These are phyloP conservation scores for Aspergillus diversus DNA, from an alignment of 495 filamentous ascomycete species.

Conservation along the genomic window DNA sequence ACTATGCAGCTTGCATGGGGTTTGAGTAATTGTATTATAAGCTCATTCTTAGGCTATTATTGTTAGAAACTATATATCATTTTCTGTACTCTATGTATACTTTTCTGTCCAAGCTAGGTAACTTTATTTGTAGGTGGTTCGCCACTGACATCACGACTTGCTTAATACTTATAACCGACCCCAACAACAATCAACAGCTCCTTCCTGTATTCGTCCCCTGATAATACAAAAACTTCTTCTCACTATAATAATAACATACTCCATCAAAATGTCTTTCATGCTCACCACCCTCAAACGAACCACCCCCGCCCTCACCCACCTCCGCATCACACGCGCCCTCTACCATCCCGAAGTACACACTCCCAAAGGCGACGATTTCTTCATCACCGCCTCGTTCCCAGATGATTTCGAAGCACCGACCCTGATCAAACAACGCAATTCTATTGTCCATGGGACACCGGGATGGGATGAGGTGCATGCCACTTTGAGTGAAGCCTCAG, in stretches of 20 bases:
- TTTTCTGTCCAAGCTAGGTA: not conserved
- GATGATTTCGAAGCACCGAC: slow-evolving; percentile 25
- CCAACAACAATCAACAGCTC: not conserved
- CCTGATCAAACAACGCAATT: slow-evolving; percentile 15
- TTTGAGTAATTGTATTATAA: slow-evolving; percentile 4
- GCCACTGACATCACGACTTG: slow-evolving; percentile 7
- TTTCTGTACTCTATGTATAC: slow-evolving; percentile 8
- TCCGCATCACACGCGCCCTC: slow-evolving; percentile 14
- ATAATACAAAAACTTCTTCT: no score
- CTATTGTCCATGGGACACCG: not conserved
- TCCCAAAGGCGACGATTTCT: slow-evolving; percentile 26
- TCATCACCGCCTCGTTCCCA: slow-evolving; percentile 25
- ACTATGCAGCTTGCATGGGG: slow-evolving; percentile 65
- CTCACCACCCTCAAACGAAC: slow-evolving; percentile 10
- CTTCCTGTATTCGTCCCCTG: no score
- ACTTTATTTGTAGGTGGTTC: not conserved
- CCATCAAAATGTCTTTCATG: slow-evolving; percentile 5
- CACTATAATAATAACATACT: no score
- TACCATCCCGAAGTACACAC: slow-evolving; percentile 21
- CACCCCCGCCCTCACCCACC: slow-evolving; percentile 5
- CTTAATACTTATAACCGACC: no score
- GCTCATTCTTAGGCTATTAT: no score
- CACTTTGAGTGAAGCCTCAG: slow-evolving; percentile 30
- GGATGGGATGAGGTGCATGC: slow-evolving; percentile 26
- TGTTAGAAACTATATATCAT: not conserved